Evolutionary conservation across 225 moss, liverwort and hornwort species (phyloP).

Genomic region (Straminergon stramineum): DNA sequence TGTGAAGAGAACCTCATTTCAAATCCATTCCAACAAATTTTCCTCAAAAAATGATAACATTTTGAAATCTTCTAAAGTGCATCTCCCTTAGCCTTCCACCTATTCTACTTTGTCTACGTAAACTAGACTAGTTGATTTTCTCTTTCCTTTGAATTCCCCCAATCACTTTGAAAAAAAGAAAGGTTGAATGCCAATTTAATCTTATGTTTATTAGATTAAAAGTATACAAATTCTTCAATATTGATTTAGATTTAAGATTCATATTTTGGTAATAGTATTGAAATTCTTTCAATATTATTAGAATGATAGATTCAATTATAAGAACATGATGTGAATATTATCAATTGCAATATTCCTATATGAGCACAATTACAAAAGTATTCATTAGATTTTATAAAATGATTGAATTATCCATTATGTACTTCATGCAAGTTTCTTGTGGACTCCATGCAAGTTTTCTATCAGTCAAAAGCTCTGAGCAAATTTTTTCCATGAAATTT

Average conservation of each 20-base stretch:
- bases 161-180: too few species aligned
- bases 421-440: not conserved
- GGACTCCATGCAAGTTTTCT: too few species aligned
- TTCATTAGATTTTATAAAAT: not conserved
- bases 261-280: not conserved
- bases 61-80: not conserved
- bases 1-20: too few species aligned
- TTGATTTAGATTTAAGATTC: not conserved
- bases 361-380: too few species aligned
- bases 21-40: too few species aligned
- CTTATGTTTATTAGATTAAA: not conserved
- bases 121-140: too few species aligned
- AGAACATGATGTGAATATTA: not conserved
- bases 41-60: too few species aligned
- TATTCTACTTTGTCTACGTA: too few species aligned
- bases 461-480: accelerated
- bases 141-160: too few species aligned
- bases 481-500: not conserved
- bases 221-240: not conserved
- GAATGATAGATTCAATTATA: not conserved
- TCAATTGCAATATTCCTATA: not conserved
- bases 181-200: not conserved
- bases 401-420: not conserved
- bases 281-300: not conserved
- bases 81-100: too few species aligned